Evolutionary conservation across 495 filamentous ascomycete species (phyloP), one percentile per base, ranked within the genome.

Genomic region (Staphylotrichum longicolle): DNA sequence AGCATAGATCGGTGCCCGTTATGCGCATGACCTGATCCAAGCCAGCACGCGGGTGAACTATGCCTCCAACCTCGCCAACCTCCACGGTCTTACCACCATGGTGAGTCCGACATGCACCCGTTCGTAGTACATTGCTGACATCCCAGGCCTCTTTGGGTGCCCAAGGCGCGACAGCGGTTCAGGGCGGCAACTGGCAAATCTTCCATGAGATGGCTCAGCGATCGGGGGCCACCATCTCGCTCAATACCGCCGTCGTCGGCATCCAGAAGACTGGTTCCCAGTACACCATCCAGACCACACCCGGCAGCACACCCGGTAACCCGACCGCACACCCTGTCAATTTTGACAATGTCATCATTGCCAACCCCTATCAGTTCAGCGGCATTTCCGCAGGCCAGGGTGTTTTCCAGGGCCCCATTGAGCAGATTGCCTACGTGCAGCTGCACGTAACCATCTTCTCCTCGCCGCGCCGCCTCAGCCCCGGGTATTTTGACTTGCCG

Each of bases 41-140:
- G 91, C 94, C 3, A 89, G 86, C 64, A 98, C 94, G 1, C 81
- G 94, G 5, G 94, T 98, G 47, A 99, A 99, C 70, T 98, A 98
- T 76, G 94, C 88, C 0, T 90, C 93, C 63, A 97, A 99, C 62
- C 70, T 98, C 7, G 79, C 75, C 3, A 72, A 86, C 48, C 94
- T 98, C 37, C 93, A 99, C 67, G 95, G 91, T 4, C 72, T 99
- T 9, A 91, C 93, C 64, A 85, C 92, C 0, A 93, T 97, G 88
- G 94, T 96, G 14, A 88, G 91, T 69, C 32, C 0, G 8, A 3
- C 0, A 4, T 30, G 37, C 15, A 27, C 3, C 15, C 44, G 15
- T 33, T 33, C 6, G 2, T 1, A 11, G 8, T 14, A 2, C 7
- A 3, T 0, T 14, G 27, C 64, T 74, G 51, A 70, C 30, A 27